Evolutionary conservation across 306 rosid genomes (phyloP).

Genomic region (Glycine tomentella): DNA sequence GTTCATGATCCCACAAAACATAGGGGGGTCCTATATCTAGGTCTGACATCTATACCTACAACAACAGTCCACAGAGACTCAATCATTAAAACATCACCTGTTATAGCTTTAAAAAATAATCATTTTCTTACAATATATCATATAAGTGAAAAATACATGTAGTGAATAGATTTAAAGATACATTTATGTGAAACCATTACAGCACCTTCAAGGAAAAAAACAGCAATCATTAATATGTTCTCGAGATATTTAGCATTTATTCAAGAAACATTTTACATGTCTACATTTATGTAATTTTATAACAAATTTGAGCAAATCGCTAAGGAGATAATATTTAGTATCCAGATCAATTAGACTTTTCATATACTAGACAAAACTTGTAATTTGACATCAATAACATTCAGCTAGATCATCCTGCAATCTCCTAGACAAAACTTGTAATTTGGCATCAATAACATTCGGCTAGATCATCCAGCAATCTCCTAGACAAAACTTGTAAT

Average conservation of each 20-base stretch:
- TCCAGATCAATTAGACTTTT: conserved; percentile 13
- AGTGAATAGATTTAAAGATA: conserved; percentile 17
- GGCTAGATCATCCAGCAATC: neutral
- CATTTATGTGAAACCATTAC: conserved; percentile 11
- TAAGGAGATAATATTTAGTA: conserved; percentile 10
- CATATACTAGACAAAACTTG: conserved; percentile 12
- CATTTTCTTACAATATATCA: neutral
- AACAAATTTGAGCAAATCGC: conserved; percentile 29
- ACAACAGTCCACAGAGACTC: neutral
- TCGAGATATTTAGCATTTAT: conserved; percentile 37
- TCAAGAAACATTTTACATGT: conserved; percentile 1
- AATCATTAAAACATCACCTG: conserved; percentile 19
- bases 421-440: too few relatives aligned
- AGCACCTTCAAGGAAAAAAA: neutral
- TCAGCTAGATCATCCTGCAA: too few relatives aligned
- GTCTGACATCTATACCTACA: conserved; percentile 10
- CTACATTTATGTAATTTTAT: neutral
- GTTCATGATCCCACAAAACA: conserved; percentile 22
- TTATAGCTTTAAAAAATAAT: neutral
- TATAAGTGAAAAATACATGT: neutral
- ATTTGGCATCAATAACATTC: conserved; percentile 19
- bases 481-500: conserved; percentile 11
- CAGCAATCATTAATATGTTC: neutral
- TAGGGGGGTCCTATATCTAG: neutral
- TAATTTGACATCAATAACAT: too few relatives aligned